Percentiles rank a stretch among this genome's conserved stretches.
Conservation (phyloP, 768 basidiomycete species). For the Rhodotorula taiwanensis region DNA sequence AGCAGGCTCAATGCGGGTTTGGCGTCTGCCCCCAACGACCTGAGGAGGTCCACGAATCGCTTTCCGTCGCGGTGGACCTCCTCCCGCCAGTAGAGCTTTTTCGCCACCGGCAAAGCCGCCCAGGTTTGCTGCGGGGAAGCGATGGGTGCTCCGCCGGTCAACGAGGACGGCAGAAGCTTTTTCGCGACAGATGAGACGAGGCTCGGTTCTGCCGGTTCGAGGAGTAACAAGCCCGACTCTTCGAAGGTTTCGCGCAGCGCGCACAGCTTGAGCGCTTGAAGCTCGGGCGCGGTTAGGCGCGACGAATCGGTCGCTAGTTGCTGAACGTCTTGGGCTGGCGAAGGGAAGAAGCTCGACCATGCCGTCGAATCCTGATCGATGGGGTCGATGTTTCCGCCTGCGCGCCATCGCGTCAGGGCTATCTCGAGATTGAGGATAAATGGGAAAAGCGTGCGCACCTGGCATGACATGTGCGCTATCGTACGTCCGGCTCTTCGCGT, state of each 20-base stretch:
- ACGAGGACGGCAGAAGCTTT: no score
- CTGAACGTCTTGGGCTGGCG: not conserved
- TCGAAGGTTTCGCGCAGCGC: slow-evolving; percentile 38
- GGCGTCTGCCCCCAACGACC: not conserved
- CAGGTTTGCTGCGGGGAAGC: slow-evolving; percentile 4
- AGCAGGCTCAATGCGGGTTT: not conserved
- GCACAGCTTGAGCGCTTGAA: slow-evolving; percentile 15
- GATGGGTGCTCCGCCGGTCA: no score
- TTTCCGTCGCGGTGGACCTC: slow-evolving; percentile 22
- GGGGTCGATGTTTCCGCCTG: slow-evolving; percentile 31
- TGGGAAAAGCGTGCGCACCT: slow-evolving; percentile 11
- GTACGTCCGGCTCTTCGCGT: slow-evolving; percentile 12
- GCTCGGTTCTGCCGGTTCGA: slow-evolving; percentile 1
- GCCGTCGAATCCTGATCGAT: slow-evolving; percentile 4
- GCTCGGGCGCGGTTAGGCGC: not conserved
- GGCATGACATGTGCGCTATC: slow-evolving; percentile 36
- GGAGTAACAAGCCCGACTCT: slow-evolving; percentile 35
- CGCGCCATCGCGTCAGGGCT: no score
- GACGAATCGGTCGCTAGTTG: not conserved
- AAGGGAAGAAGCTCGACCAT: slow-evolving; percentile 2
- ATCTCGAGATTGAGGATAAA: not conserved
- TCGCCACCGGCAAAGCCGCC: not conserved
- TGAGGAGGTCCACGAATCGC: slow-evolving; percentile 13
- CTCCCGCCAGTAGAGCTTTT: slow-evolving; percentile 25
- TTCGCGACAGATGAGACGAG: not conserved